phyloP scores from a whole-genome alignment of 371 early-diverging fungal species.

The Rhizomucor pusillus region DNA sequence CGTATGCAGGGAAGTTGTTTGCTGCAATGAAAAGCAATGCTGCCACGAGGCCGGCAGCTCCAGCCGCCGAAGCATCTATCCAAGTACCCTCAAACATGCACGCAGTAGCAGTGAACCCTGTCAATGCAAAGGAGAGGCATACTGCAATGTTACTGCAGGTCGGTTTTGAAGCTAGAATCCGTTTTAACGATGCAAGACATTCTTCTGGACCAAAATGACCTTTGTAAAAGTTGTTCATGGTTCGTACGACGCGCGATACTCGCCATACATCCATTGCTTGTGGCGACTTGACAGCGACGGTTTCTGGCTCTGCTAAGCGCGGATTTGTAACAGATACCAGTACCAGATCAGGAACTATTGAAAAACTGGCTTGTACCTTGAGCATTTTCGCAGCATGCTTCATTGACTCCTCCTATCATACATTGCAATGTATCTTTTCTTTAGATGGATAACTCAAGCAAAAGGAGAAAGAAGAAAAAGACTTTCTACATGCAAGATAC shows the following conservation, averaged over 20 bases:
- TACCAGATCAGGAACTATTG: slow-evolving; percentile 41
- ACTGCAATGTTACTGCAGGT: slow-evolving; percentile 25
- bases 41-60: slow-evolving; percentile 26
- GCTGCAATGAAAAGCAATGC: slow-evolving; percentile 29
- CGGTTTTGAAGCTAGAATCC: slow-evolving; percentile 23
- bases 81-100: slow-evolving; percentile 43
- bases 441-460: no score
- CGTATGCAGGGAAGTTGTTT: slow-evolving; percentile 31
- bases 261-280: slow-evolving; percentile 39
- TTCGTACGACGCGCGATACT: slow-evolving; percentile 29
- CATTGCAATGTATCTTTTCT: no score
- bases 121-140: slow-evolving; percentile 21
- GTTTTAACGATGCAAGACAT: slow-evolving; percentile 31
- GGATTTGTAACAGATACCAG: slow-evolving; percentile 19
- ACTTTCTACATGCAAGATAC: not conserved
- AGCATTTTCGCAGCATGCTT: slow-evolving; percentile 28
- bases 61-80: slow-evolving; percentile 33
- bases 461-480: not conserved
- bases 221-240: slow-evolving; percentile 34
- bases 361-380: slow-evolving; percentile 33
- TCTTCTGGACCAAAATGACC: slow-evolving; percentile 7
- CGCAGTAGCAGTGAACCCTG: slow-evolving; percentile 34
- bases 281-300: slow-evolving; percentile 39
- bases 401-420: slow-evolving; percentile 32
- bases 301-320: slow-evolving; percentile 10